phyloP scores from a whole-genome alignment of 352 stramenopile genomes.

The Phytophthora vignae region DNA sequence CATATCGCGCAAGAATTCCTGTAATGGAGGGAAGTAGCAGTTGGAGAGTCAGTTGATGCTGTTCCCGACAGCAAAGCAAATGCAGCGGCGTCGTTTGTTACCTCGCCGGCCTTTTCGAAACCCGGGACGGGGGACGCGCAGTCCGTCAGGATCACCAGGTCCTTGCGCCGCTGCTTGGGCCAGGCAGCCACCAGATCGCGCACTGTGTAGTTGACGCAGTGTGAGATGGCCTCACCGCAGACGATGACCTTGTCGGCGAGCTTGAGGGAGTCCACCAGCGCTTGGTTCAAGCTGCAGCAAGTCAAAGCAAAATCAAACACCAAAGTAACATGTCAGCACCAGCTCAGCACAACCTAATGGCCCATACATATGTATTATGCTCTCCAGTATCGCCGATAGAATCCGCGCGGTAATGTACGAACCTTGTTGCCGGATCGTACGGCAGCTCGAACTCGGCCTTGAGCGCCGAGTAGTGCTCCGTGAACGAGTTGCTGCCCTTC shows the following conservation, averaged over 20 bases:
- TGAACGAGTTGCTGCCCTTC: conserved; percentile 96
- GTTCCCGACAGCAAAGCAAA: conserved; percentile 6
- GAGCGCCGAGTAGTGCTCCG: conserved; percentile 97
- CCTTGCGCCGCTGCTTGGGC: conserved; percentile 66
- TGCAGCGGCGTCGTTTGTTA: conserved; percentile 22
- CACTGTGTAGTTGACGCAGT: conserved; percentile 98
- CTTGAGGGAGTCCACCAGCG: conserved; percentile 88
- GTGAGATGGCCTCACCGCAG: conserved; percentile 95
- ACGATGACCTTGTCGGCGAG: conserved; percentile 90
- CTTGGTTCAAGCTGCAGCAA: conserved; percentile 87
- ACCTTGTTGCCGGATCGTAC: conserved; percentile 74
- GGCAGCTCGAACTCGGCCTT: conserved; percentile 93
- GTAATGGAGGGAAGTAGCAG: neutral
- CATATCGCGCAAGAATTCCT: conserved; percentile 78
- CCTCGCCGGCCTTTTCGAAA: conserved; percentile 74
- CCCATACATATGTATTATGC: conserved; percentile 6
- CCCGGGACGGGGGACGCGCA: conserved; percentile 76
- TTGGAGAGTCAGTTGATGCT: conserved; percentile 11
- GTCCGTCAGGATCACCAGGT: conserved; percentile 85
- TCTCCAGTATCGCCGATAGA: neutral
- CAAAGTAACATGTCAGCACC: conserved; percentile 8
- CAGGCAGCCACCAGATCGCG: conserved; percentile 91
- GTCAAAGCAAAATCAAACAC: too few relatives aligned
- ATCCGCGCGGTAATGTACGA: neutral
- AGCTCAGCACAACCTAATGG: neutral